Base-by-base conservation (phyloP, 192 early-diverging fungal genomes). In the Gamsiella multidivaricata region DNA sequence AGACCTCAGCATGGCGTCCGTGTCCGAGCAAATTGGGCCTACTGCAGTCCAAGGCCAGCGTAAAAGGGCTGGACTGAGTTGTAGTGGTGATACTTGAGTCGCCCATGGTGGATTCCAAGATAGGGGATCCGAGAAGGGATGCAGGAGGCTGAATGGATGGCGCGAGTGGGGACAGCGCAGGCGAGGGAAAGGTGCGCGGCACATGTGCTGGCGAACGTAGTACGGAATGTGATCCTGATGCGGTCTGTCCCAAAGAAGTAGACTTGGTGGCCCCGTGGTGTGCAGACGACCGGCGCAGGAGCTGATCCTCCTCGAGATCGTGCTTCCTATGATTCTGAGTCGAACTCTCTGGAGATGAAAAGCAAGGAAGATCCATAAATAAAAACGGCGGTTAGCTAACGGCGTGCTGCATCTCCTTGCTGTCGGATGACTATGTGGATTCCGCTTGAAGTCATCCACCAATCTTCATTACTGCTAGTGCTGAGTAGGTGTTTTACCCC, bases 1-100 rank as follows among this genome's bases (percentile, higher is more conserved):
- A 79, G 14, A 79, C 76, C 17, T 70, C 68, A 1, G 76, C 67
- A 28, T 79, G 68, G 20, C 68, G 59, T 36, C 78, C 78, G 25
- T 71, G 58, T 51, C 78, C 78, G 0, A 80, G 56, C 1, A 71
- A 5, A 31, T 65, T 49, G 10, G 28, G 9, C 33, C 59, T 70
- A 32, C 45, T 72, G 3, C 45, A 49, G 14, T 67, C 69, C 34
- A 72, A 14, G 39, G 11, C 54, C 14, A 80, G 41, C 3, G 50
- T 45, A 59, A 67, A 78, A 11, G 74, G 59, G 6, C n/a, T 7
- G 1, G 55, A 18, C 18, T 57, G 55, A 37, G n/a, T n/a, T 11
- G 10, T 11, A 25, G 20, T 41, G 41, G 36, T 57, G 28, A 3
- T 25, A 15, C 33, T 9, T 57, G 55, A 41, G 22, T 22, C 5